Conservation (phyloP, 2,329 filamentous ascomycete genomes). For the Sporothrix globosa region DNA sequence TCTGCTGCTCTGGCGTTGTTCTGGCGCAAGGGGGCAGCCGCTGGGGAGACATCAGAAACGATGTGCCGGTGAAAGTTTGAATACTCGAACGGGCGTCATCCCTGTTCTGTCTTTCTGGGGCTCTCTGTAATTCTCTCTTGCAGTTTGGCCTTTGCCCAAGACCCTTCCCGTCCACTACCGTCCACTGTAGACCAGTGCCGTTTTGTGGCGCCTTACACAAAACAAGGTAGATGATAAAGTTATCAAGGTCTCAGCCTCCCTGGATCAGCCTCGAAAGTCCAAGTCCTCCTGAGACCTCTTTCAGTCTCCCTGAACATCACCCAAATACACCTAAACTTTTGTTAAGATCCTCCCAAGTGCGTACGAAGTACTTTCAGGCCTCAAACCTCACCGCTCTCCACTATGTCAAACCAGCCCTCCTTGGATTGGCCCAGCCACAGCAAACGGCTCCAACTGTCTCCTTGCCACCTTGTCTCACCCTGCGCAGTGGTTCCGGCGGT, state of each 20-base stretch:
- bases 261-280: slow-evolving; percentile 1
- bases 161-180: too few species aligned
- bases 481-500: not conserved
- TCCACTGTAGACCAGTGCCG: too few species aligned
- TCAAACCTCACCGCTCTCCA: not conserved
- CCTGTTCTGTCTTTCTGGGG: not conserved
- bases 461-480: slow-evolving; percentile 22
- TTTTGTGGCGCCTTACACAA: too few species aligned
- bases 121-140: not conserved
- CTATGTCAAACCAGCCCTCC: not conserved
- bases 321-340: not conserved
- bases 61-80: not conserved
- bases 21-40: slow-evolving; percentile 3
- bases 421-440: slow-evolving; percentile 8
- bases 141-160: too few species aligned
- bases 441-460: not conserved
- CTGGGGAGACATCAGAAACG: slow-evolving; percentile 4
- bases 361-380: not conserved
- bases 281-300: not conserved
- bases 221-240: not conserved
- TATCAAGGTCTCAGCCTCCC: not conserved
- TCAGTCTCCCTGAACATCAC: slow-evolving; percentile 13
- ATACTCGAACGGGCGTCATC: not conserved
- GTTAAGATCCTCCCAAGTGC: not conserved
- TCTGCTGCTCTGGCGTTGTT: slow-evolving; percentile 12